phyloP scores from a whole-genome alignment of 1,139 yeast species.

The Suhomyces ambrosiae region DNA sequence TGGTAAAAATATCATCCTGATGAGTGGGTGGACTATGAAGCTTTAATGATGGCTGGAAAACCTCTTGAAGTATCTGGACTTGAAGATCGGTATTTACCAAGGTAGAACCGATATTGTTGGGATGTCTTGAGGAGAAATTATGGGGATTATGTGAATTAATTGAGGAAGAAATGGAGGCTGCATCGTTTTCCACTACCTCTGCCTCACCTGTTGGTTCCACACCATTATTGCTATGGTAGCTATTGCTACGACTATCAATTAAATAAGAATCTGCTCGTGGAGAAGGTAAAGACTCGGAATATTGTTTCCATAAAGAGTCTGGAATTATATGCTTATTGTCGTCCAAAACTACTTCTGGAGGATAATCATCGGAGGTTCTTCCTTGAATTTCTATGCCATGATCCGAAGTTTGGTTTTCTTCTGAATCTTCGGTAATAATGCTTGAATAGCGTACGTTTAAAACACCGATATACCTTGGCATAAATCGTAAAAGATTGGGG shows the following conservation, averaged over 20 bases:
- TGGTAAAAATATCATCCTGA: slow-evolving; percentile 33
- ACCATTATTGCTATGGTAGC: slow-evolving; percentile 9
- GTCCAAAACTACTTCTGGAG: slow-evolving; percentile 82
- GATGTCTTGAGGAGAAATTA: slow-evolving; percentile 1
- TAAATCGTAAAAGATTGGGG: slow-evolving; percentile 73
- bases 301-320: slow-evolving; percentile 66
- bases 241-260: slow-evolving; percentile 12
- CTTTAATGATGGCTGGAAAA: slow-evolving; percentile 31
- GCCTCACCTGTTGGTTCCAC: not conserved
- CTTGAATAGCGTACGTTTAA: slow-evolving; percentile 81
- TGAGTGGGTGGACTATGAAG: slow-evolving; percentile 13
- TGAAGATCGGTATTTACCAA: slow-evolving; percentile 42
- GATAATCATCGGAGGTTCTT: slow-evolving; percentile 28
- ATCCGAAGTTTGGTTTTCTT: not conserved
- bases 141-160: slow-evolving; percentile 4
- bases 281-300: slow-evolving; percentile 59
- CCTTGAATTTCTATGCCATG: not conserved
- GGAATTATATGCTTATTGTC: slow-evolving; percentile 92
- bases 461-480: slow-evolving; percentile 95
- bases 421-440: slow-evolving; percentile 34
- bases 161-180: slow-evolving; percentile 7
- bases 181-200: not conserved
- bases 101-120: slow-evolving; percentile 32
- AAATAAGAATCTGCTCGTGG: slow-evolving; percentile 24
- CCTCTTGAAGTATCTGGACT: slow-evolving; percentile 43